Base-by-base conservation (phyloP, 2,329 filamentous ascomycete genomes). In the Trichoderma lentiforme region DNA sequence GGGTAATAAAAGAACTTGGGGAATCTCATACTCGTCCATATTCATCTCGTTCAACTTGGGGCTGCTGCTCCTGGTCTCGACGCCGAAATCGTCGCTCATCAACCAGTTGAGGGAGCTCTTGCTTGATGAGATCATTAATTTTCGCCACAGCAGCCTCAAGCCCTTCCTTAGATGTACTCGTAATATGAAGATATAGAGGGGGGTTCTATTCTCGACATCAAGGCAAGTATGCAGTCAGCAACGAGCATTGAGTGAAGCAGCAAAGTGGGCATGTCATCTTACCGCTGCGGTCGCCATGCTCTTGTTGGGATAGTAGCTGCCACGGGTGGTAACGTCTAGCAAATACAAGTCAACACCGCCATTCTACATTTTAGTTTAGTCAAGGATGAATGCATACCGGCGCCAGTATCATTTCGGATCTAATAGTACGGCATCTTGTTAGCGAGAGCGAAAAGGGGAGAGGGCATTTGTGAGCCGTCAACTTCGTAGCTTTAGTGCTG, bases 351-450 rank as follows among this genome's bases (percentile, higher is more conserved):
- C 85, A 90, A 89, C 81, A 83, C 88, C 82, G 83, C 77, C 81
- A 76, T 81, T 78, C 82, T 79, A 79, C 75, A 51, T 81, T 47
- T 71, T 70, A 43, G 58, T 73, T 66, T 66, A 72, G 84, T 85
- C 26, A 36, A 71, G 72, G 71, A 61, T 82, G 63, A 71, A 84
- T 86, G 90, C 95, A 91, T 99, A 99, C 96, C 96, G 88, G 96
- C 95, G 89, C 96, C 96, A 91, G 95, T 98, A 80, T 98, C 94
- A 87, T 98, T 95, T 92, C 97, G 97, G 80, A 99, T 99, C 96
- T 99, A 95, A 79, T 99, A 95, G 79, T 93, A 92, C 91, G 96
- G 89, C 90, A 88, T 85, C 88, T 91, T 90, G 95, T 98, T 90
- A 98, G 95, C 94, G 96, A 90, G 90, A 93, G 93, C 89, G 91